These are phyloP conservation scores for Moesziomyces antarcticus DNA, from an alignment of 1,284 basidiomycete genomes.

Conservation along the genomic window DNA sequence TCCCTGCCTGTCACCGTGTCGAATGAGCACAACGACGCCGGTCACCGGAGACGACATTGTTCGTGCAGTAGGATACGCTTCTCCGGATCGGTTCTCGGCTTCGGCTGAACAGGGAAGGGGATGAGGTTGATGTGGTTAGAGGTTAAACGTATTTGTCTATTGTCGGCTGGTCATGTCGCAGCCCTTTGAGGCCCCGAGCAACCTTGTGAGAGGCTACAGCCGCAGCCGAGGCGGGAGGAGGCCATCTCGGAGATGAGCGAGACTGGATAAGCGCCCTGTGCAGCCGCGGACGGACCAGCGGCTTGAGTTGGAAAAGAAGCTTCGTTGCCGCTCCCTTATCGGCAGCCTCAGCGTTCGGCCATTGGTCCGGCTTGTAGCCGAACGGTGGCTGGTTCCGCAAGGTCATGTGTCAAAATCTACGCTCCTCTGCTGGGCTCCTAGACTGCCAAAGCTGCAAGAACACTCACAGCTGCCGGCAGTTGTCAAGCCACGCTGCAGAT, in stretches of 20 bases:
- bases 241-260: background rate
- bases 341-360: background rate
- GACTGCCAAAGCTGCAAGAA: too few species aligned
- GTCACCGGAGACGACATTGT: conserved; percentile 70
- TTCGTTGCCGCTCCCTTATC: background rate
- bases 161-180: too few species aligned
- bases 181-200: background rate
- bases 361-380: background rate
- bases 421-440: too few species aligned
- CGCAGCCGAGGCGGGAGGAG: background rate
- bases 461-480: too few species aligned
- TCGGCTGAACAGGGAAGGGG: background rate
- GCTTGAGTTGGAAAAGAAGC: too few species aligned
- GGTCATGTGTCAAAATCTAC: background rate
- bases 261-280: background rate
- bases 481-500: background rate
- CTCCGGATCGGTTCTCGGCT: too few species aligned
- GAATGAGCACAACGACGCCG: conserved; percentile 82
- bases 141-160: background rate
- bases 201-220: too few species aligned
- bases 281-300: background rate
- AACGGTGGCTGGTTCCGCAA: background rate
- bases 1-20: conserved; percentile 81
- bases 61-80: background rate
- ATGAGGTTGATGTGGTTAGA: background rate